These are phyloP conservation scores for Ustilago crameri DNA, from an alignment of 1,284 basidiomycete genomes.

Conservation along the genomic window DNA sequence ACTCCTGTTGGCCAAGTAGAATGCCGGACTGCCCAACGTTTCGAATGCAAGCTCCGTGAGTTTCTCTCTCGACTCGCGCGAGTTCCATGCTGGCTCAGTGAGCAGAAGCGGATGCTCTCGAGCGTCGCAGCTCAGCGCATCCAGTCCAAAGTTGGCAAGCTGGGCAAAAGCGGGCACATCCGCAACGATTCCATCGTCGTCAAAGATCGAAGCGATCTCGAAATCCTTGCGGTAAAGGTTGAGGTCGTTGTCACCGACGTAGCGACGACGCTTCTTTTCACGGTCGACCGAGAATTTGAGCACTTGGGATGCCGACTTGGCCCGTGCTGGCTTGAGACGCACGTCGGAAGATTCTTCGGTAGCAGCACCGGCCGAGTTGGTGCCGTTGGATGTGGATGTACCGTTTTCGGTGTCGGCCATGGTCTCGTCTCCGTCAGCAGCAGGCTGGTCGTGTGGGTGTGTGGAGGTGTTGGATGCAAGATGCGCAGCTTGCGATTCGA, in stretches of 20 bases:
- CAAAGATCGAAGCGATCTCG: conserved; percentile 84
- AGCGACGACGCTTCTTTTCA: conserved; percentile 73
- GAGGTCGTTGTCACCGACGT: conserved; percentile 88
- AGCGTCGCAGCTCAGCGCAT: conserved; percentile 54
- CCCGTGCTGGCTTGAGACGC: conserved; percentile 37
- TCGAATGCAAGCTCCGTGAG: conserved; percentile 98
- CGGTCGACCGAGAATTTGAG: conserved; percentile 47
- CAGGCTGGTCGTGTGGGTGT: conserved; percentile 7
- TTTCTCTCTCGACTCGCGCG: conserved; percentile 84
- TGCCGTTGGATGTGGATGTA: conserved; percentile 17
- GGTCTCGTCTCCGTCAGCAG: conserved; percentile 30
- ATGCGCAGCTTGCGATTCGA: conserved; percentile 42
- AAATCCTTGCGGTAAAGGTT: conserved; percentile 90
- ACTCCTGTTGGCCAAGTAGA: conserved; percentile 96
- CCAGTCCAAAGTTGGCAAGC: conserved; percentile 45
- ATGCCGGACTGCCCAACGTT: conserved; percentile 90
- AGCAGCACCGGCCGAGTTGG: conserved; percentile 1
- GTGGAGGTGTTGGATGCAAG: conserved; percentile 14
- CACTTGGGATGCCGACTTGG: conserved; percentile 33
- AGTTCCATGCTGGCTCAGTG: conserved; percentile 97
- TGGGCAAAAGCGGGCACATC: conserved; percentile 46
- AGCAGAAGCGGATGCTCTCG: conserved; percentile 90
- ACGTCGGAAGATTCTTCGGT: conserved; percentile 33
- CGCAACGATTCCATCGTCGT: conserved; percentile 76
- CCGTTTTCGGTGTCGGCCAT: conserved; percentile 25